phyloP scores from a whole-genome alignment of 768 basidiomycete species.

The Boletus rubroflammeus region DNA sequence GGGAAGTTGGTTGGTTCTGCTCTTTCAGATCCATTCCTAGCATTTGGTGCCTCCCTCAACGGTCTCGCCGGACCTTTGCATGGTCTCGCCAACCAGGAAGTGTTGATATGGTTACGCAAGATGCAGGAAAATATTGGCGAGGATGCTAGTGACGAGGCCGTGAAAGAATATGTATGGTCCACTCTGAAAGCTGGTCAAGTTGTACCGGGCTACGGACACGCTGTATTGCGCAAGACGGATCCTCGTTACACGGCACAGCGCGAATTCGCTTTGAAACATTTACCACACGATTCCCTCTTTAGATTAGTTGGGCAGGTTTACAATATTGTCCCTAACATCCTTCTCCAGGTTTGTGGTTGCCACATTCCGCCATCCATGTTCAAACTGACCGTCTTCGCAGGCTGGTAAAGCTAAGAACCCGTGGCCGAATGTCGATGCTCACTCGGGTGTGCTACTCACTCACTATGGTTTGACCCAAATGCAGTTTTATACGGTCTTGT shows the following conservation, averaged over 20 bases:
- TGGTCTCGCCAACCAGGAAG: slow-evolving; percentile 97
- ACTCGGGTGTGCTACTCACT: slow-evolving; percentile 86
- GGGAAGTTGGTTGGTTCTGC: slow-evolving; percentile 93
- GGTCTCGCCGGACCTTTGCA: slow-evolving; percentile 97
- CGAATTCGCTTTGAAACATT: slow-evolving; percentile 82
- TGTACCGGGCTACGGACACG: slow-evolving; percentile 89
- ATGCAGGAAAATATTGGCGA: slow-evolving; percentile 91
- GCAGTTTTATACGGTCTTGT: slow-evolving; percentile 96
- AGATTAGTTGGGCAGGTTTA: slow-evolving; percentile 91
- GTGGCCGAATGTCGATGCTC: slow-evolving; percentile 97
- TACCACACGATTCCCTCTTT: slow-evolving; percentile 87
- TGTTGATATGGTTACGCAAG: slow-evolving; percentile 89
- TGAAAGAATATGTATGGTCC: slow-evolving; percentile 92
- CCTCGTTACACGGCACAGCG: slow-evolving; percentile 89
- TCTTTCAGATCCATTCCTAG: slow-evolving; percentile 95
- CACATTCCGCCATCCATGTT: neutral
- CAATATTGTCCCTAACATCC: slow-evolving; percentile 83
- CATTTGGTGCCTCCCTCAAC: slow-evolving; percentile 89
- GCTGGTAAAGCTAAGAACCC: slow-evolving; percentile 93
- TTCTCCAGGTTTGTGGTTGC: slow-evolving; percentile 60
- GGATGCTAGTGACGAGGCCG: slow-evolving; percentile 78
- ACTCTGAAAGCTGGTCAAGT: slow-evolving; percentile 93
- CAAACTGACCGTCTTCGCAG: slow-evolving; percentile 31
- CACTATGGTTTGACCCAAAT: slow-evolving; percentile 87
- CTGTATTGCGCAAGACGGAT: slow-evolving; percentile 86